Evolutionary conservation across 2,329 filamentous ascomycete species (phyloP).

Genomic region (Epichloe uncinata): DNA sequence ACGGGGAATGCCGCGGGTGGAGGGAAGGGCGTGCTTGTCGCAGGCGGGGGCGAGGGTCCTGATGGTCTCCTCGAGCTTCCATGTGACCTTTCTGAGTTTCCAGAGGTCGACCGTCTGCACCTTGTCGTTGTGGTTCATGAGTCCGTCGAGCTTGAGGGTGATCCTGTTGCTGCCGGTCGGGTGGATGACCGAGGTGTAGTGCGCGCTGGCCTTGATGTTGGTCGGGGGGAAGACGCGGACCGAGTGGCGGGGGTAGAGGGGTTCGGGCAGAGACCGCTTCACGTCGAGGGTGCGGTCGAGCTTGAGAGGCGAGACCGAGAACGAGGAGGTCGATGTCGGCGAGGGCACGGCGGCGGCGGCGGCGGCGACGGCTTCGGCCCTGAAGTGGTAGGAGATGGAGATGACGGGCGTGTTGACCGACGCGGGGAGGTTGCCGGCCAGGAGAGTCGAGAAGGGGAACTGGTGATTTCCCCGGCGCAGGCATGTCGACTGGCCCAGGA

Average conservation of each 20-base stretch:
- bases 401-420: constrained; percentile 63
- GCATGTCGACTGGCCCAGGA: constrained; percentile 47
- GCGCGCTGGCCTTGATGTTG: constrained; percentile 75
- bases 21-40: constrained; percentile 49
- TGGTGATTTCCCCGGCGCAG: constrained; percentile 49
- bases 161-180: constrained; percentile 74
- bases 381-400: constrained; percentile 66
- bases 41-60: constrained; percentile 71
- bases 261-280: constrained; percentile 60
- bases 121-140: constrained; percentile 55
- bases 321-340: constrained; percentile 24
- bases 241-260: constrained; percentile 73
- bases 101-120: constrained; percentile 65
- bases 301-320: constrained; percentile 31
- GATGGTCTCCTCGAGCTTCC: constrained; percentile 83
- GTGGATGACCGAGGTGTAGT: constrained; percentile 72
- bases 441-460: constrained; percentile 80
- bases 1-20: constrained; percentile 56
- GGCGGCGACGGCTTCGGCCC: constrained; percentile 49
- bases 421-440: constrained; percentile 76
- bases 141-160: constrained; percentile 68
- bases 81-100: constrained; percentile 82
- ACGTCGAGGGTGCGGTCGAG: constrained; percentile 58
- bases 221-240: constrained; percentile 89
- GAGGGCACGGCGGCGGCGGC: not conserved